These are phyloP conservation scores for Aspergillus melleus DNA, from an alignment of 2,329 filamentous ascomycete genomes.

Conservation along the genomic window DNA sequence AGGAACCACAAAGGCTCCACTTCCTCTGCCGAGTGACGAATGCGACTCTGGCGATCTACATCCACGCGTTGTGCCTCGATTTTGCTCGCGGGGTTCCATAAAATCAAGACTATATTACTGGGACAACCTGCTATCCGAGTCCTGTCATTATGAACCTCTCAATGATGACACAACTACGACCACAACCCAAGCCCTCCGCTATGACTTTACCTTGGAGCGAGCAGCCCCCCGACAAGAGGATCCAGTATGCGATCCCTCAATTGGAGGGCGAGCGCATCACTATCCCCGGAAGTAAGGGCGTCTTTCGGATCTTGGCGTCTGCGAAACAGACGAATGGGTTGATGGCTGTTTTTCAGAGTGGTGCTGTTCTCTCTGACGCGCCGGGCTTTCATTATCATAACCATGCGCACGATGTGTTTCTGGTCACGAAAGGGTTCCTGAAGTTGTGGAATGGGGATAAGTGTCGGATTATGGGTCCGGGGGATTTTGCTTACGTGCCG, in stretches of 20 bases:
- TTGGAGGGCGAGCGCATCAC: constrained; percentile 54
- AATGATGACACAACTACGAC: neutral
- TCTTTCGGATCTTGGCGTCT: constrained; percentile 53
- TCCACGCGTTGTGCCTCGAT: neutral
- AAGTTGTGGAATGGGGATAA: constrained; percentile 61
- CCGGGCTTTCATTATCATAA: constrained; percentile 58
- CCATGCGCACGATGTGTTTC: constrained; percentile 59
- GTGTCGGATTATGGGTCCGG: constrained; percentile 54
- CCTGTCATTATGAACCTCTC: neutral
- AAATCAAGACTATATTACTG: too few species aligned
- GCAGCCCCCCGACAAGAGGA: constrained; percentile 40
- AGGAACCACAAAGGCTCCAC: constrained; percentile 6
- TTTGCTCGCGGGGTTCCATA: too few species aligned
- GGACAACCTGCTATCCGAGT: too few species aligned
- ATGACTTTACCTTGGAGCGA: constrained; percentile 28
- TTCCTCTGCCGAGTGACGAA: constrained; percentile 12
- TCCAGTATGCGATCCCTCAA: constrained; percentile 50
- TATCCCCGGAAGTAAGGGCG: constrained; percentile 55
- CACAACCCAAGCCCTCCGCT: neutral
- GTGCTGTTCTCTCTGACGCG: constrained; percentile 42
- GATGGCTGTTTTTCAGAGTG: constrained; percentile 54
- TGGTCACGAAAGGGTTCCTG: constrained; percentile 56
- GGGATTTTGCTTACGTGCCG: constrained; percentile 60
- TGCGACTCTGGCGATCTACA: constrained; percentile 1
- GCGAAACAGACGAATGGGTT: constrained; percentile 53